phyloP scores from a whole-genome alignment of 768 basidiomycete genomes.

The Boletus eberwhitei region DNA sequence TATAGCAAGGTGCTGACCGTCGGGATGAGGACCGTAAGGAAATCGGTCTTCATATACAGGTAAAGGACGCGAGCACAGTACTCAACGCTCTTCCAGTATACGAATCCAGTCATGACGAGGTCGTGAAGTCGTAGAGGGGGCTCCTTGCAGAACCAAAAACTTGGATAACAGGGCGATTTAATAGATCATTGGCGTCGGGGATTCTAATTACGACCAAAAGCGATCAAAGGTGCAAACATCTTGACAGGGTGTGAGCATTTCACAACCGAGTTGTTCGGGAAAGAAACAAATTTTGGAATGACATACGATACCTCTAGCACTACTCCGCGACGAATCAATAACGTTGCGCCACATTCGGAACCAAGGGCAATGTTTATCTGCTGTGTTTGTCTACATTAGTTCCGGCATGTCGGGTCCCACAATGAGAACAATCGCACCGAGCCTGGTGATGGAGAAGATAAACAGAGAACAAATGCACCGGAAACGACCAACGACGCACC shows the following conservation, averaged over 20 bases:
- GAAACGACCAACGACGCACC: neutral
- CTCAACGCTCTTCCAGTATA: constrained; percentile 8
- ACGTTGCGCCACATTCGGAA: neutral
- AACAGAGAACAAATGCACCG: neutral
- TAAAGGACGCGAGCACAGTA: constrained; percentile 17
- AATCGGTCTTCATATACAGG: constrained; percentile 26
- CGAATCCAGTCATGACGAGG: constrained; percentile 16
- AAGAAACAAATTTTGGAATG: neutral
- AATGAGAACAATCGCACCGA: neutral
- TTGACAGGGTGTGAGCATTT: constrained; percentile 12
- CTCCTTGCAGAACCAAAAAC: neutral
- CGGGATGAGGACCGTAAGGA: constrained; percentile 27
- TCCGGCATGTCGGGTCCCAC: neutral
- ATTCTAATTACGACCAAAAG: constrained; percentile 4
- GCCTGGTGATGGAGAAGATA: too few relatives aligned
- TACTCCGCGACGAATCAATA: neutral
- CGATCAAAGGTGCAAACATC: constrained; percentile 5
- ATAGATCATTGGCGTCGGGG: constrained; percentile 10
- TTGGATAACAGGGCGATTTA: constrained; percentile 9
- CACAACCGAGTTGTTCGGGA: constrained; percentile 1
- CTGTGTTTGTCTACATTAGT: constrained; percentile 2
- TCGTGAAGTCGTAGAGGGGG: constrained; percentile 19
- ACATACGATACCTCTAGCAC: neutral
- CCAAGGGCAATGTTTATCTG: neutral
- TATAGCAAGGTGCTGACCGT: constrained; percentile 13